A percentile compares a stretch with the other conserved stretches of the same genome.
phyloP scores from a whole-genome alignment of 2,329 filamentous ascomycete genomes.

The Fusarium protoensiforme region DNA sequence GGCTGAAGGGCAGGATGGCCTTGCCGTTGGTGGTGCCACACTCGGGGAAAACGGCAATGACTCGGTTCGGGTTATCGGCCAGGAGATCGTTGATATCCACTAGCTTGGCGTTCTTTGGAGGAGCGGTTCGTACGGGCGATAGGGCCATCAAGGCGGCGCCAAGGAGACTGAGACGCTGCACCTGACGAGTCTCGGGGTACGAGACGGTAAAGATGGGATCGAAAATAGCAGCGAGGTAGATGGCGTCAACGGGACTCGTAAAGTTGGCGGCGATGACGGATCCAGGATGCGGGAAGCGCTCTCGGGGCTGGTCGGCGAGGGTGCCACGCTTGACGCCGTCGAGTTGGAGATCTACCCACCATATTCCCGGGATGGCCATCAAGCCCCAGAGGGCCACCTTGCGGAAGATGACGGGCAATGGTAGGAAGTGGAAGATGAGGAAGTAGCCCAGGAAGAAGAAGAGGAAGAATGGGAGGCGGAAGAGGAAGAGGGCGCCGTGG shows the following conservation, averaged over 20 bases:
- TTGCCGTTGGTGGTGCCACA: conserved; percentile 94
- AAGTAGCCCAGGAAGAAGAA: conserved; percentile 78
- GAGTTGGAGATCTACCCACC: conserved; percentile 99
- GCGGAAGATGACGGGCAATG: conserved; percentile 70
- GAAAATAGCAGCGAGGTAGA: conserved; percentile 96
- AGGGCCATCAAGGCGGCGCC: conserved; percentile 81
- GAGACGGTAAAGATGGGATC: conserved; percentile 93
- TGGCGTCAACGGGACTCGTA: conserved; percentile 90
- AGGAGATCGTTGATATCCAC: conserved; percentile 73
- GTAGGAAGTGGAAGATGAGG: conserved; percentile 83
- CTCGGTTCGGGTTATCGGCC: conserved; percentile 74
- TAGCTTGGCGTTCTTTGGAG: conserved; percentile 60
- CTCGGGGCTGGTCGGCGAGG: conserved; percentile 76
- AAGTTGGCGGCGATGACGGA: conserved; percentile 91
- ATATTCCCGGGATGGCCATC: conserved; percentile 89
- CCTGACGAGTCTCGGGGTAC: conserved; percentile 78
- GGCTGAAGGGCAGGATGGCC: conserved; percentile 86
- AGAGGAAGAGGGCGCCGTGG: conserved; percentile 78
- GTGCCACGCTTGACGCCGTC: conserved; percentile 96
- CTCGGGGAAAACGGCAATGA: conserved; percentile 91
- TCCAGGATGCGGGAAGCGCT: conserved; percentile 80
- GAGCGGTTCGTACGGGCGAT: conserved; percentile 62
- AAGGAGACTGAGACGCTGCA: conserved; percentile 81
- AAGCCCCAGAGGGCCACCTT: conserved; percentile 91
- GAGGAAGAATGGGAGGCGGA: conserved; percentile 83